Conservation (phyloP, 805 yeast species). For the Candida cerambycidarum region DNA sequence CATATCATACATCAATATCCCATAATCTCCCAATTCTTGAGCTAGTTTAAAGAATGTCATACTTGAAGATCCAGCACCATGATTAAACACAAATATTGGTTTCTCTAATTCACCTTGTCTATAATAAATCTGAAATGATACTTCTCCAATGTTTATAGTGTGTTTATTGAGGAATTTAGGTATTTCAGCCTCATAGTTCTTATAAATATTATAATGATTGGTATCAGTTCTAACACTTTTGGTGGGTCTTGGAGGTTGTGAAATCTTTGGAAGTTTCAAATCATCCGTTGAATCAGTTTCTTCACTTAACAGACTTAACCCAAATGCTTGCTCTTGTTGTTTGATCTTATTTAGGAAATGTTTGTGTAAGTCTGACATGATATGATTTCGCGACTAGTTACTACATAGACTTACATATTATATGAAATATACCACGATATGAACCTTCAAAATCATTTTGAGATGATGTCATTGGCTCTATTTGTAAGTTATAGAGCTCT, state of each 20-base stretch:
- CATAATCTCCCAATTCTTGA: constrained; percentile 53
- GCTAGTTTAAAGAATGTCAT: constrained; percentile 67
- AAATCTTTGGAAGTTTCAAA: not conserved
- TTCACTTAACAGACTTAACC: constrained; percentile 21
- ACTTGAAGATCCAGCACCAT: constrained; percentile 94
- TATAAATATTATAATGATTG: constrained; percentile 11
- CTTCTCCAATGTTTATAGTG: constrained; percentile 13
- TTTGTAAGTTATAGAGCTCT: constrained; percentile 42
- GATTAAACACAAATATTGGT: constrained; percentile 76
- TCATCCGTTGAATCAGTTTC: constrained; percentile 8
- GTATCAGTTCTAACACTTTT: constrained; percentile 13
- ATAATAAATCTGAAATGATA: constrained; percentile 49
- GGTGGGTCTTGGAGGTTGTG: constrained; percentile 3
- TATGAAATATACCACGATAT: no score
- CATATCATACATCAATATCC: constrained; percentile 71
- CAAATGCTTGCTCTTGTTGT: constrained; percentile 23
- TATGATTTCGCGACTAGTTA: no score
- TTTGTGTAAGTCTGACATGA: constrained; percentile 33
- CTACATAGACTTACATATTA: no score
- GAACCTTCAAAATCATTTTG: constrained; percentile 9
- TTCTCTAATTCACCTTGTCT: constrained; percentile 45
- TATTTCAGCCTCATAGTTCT: constrained; percentile 1
- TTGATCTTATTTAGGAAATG: constrained; percentile 23
- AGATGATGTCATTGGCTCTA: constrained; percentile 33
- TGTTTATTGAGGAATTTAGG: constrained; percentile 10